Evolutionary conservation across 2,329 filamentous ascomycete species (phyloP).

Genomic region (Calcarisporium arbuscula): DNA sequence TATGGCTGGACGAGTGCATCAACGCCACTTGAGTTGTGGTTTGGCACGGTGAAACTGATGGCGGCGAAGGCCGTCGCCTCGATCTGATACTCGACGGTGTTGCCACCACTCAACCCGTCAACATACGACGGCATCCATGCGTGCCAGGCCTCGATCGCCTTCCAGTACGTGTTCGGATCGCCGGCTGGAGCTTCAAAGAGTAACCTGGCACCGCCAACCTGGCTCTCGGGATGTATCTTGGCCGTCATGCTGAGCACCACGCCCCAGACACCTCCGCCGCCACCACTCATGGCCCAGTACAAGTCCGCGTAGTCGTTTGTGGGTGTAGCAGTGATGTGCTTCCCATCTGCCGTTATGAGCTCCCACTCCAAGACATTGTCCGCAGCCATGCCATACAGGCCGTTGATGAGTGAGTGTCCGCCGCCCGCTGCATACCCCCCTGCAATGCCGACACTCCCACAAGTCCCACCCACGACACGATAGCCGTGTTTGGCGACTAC

Average conservation of each 20-base stretch:
- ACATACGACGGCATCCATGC: not conserved
- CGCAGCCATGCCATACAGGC: conserved; percentile 37
- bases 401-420: not conserved
- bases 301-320: conserved; percentile 37
- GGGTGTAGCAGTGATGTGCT: conserved; percentile 33
- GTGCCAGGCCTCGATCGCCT: not conserved
- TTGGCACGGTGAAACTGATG: not conserved
- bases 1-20: not conserved
- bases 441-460: conserved; percentile 45
- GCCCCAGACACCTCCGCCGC: conserved; percentile 20
- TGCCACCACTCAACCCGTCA: too few relatives aligned
- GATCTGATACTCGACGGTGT: too few relatives aligned
- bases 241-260: conserved; percentile 43
- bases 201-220: conserved; percentile 33
- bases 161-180: not conserved
- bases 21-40: not conserved
- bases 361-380: conserved; percentile 43
- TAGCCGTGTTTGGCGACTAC: conserved; percentile 13
- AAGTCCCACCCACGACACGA: not conserved
- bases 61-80: too few relatives aligned
- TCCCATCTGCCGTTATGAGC: conserved; percentile 40
- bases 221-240: conserved; percentile 31
- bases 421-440: conserved; percentile 52
- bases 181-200: conserved; percentile 32
- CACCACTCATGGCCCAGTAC: conserved; percentile 44